Conservation (phyloP, 73 alveolate species). For the Paramecium caudatum region DNA sequence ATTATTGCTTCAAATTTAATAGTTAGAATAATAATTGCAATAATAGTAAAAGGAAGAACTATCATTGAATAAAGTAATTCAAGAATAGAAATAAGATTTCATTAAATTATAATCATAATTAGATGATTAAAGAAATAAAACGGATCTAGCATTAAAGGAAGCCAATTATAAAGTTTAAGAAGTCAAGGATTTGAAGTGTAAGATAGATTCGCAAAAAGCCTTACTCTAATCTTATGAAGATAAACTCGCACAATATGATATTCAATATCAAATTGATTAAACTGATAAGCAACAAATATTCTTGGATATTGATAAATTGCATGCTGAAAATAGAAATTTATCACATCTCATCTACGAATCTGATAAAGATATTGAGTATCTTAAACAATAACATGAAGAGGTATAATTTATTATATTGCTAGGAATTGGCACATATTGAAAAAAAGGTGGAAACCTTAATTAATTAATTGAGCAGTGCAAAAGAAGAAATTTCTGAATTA, state of each 20-base stretch:
- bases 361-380: slow-evolving; percentile 25
- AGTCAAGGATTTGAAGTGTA: not conserved
- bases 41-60: slow-evolving; percentile 15
- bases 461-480: not conserved
- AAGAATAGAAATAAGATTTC: slow-evolving; percentile 20
- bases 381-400: slow-evolving; percentile 42
- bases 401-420: not conserved
- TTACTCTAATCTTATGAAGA: slow-evolving; percentile 3
- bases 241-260: slow-evolving; percentile 53
- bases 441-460: slow-evolving; percentile 25
- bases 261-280: slow-evolving; percentile 48
- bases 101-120: not conserved
- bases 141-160: slow-evolving; percentile 46
- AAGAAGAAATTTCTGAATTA: slow-evolving; percentile 11
- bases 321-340: not conserved
- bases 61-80: not conserved
- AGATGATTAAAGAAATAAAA: slow-evolving; percentile 45
- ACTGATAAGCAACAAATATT: slow-evolving; percentile 37
- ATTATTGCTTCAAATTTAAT: not conserved
- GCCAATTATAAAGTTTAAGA: slow-evolving; percentile 16
- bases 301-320: not conserved
- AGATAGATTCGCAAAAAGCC: not conserved
- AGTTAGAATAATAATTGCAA: not conserved
- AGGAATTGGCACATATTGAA: slow-evolving; percentile 27
- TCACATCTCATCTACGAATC: slow-evolving; percentile 19